Conservation (phyloP, 495 filamentous ascomycete genomes). For the Darksidea phi region DNA sequence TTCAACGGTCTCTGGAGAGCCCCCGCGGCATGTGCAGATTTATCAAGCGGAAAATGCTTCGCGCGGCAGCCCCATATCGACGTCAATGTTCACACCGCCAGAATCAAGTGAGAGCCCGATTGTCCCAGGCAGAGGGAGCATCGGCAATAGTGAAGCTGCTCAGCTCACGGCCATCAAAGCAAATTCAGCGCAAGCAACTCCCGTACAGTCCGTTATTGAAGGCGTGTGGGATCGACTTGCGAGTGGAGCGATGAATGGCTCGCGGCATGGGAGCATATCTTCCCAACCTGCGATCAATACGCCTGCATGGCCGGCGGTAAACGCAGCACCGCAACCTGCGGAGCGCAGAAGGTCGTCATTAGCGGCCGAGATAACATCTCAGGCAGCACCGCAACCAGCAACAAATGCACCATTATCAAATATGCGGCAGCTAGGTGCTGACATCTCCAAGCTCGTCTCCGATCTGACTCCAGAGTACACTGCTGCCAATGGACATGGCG, state of each 20-base stretch:
- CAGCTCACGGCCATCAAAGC: not conserved
- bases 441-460: slow-evolving; percentile 12
- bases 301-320: not conserved
- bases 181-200: not conserved
- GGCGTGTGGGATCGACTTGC: not conserved
- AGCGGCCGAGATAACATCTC: not conserved
- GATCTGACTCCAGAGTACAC: slow-evolving; percentile 8
- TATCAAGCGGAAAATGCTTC: not conserved
- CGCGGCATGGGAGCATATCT: not conserved
- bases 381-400: not conserved
- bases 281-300: not conserved
- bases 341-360: not conserved
- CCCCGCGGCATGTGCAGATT: not conserved
- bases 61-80: not conserved
- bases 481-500: not conserved
- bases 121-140: not conserved
- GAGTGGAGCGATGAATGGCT: not conserved
- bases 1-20: not conserved
- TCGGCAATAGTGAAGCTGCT: not conserved
- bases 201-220: not conserved
- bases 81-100: not conserved
- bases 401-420: not conserved
- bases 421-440: slow-evolving; percentile 2
- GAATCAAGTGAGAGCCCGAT: slow-evolving; percentile 10
- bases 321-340: not conserved